Evolutionary conservation across 495 filamentous ascomycete genomes (phyloP).

Genomic region (Talaromyces stipitatus): DNA sequence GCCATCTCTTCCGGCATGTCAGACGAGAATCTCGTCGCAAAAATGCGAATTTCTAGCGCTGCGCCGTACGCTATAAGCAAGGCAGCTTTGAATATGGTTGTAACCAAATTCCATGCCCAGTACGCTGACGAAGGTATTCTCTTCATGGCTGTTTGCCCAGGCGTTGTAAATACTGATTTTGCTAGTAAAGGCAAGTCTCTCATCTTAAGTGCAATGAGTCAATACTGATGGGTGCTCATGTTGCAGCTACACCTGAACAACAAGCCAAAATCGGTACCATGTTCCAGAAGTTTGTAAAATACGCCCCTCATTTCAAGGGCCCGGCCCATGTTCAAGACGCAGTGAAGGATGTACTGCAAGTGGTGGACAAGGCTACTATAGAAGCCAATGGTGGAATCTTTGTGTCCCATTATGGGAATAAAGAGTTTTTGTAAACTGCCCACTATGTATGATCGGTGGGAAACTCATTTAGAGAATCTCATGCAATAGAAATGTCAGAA

Average conservation of each 20-base stretch:
- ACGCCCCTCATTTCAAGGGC: constrained; percentile 44
- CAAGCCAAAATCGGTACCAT: constrained; percentile 17
- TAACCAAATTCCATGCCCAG: constrained; percentile 42
- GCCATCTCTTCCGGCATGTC: constrained; percentile 40
- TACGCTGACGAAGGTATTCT: constrained; percentile 44
- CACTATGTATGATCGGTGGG: not conserved
- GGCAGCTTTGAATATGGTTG: constrained; percentile 34
- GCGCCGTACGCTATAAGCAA: constrained; percentile 33
- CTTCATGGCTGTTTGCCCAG: constrained; percentile 43
- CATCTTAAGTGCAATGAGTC: no score
- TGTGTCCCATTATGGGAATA: constrained; percentile 47
- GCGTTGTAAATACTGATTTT: constrained; percentile 33
- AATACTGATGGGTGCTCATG: no score
- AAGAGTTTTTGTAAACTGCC: constrained; percentile 21
- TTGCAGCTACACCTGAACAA: constrained; percentile 31
- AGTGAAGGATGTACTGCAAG: constrained; percentile 24
- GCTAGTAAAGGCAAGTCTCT: constrained; percentile 16
- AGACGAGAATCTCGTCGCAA: constrained; percentile 36
- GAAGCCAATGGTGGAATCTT: constrained; percentile 44
- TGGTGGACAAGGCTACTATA: constrained; percentile 37
- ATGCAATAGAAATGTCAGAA: no score
- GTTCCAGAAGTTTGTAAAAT: constrained; percentile 23
- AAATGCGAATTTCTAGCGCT: constrained; percentile 16
- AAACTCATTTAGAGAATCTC: not conserved
- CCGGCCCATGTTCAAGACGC: constrained; percentile 34